Evolutionary conservation across 2,329 filamentous ascomycete genomes (phyloP).

Genomic region (Hawksworthiomyces lignivorus): DNA sequence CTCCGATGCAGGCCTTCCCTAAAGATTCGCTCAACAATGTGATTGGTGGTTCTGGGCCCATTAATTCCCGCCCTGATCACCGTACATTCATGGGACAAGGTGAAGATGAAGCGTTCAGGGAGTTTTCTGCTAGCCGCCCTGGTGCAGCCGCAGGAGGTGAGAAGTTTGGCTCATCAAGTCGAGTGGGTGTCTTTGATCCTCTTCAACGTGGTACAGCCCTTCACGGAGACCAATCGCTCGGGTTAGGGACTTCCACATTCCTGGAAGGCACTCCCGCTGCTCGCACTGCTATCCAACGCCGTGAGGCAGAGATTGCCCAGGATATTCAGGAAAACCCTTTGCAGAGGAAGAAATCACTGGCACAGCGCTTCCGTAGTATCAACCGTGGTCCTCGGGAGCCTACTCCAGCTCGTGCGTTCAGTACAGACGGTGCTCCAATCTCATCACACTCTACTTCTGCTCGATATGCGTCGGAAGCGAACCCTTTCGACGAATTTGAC

Average conservation of each 20-base stretch:
- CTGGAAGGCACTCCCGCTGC: slow-evolving; percentile 88
- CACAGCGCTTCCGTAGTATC: slow-evolving; percentile 82
- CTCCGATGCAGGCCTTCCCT: slow-evolving; percentile 95
- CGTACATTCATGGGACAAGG: slow-evolving; percentile 76
- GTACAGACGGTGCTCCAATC: slow-evolving; percentile 17
- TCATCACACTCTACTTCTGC: slow-evolving; percentile 14
- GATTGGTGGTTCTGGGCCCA: slow-evolving; percentile 76
- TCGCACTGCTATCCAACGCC: slow-evolving; percentile 66
- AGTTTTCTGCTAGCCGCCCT: slow-evolving; percentile 42
- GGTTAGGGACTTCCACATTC: slow-evolving; percentile 90
- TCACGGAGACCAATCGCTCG: slow-evolving; percentile 75
- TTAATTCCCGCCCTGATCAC: slow-evolving; percentile 76
- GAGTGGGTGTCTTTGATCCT: slow-evolving; percentile 57
- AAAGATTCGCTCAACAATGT: slow-evolving; percentile 89
- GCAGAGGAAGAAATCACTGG: slow-evolving; percentile 87
- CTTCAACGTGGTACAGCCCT: slow-evolving; percentile 60
- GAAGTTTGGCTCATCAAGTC: slow-evolving; percentile 28
- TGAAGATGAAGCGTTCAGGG: slow-evolving; percentile 77
- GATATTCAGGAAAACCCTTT: slow-evolving; percentile 51
- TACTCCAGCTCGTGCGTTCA: slow-evolving; percentile 27
- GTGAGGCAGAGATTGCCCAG: slow-evolving; percentile 61
- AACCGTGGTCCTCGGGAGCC: slow-evolving; percentile 60
- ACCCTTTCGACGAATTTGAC: slow-evolving; percentile 72
- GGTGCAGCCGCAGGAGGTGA: slow-evolving; percentile 14
- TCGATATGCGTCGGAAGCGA: slow-evolving; percentile 22